phyloP scores from a whole-genome alignment of 169 alveolate species.

The Toxoplasma gondii region DNA sequence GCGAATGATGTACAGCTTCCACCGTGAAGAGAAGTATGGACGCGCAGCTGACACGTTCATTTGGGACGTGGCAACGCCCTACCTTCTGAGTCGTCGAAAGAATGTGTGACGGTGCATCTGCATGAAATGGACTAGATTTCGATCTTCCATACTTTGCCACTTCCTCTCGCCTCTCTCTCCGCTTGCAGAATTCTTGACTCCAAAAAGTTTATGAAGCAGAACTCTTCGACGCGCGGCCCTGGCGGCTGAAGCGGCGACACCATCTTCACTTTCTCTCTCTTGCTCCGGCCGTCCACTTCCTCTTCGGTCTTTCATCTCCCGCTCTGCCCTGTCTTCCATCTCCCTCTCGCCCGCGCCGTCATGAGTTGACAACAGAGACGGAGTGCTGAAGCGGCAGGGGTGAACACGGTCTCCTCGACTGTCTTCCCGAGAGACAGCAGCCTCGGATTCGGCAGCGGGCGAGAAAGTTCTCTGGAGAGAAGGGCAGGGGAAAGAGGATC shows the following conservation, averaged over 20 bases:
- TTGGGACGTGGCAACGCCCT: neutral
- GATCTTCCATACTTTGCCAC: slow-evolving; percentile 55
- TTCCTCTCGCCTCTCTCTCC: slow-evolving; percentile 38
- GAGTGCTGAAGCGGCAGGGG: neutral
- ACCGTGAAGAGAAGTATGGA: too few species aligned
- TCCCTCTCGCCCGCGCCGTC: neutral
- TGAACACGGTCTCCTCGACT: neutral
- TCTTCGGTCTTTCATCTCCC: neutral
- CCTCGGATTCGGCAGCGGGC: neutral
- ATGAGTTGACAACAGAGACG: neutral
- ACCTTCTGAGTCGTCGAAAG: slow-evolving; percentile 42
- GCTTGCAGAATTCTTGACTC: neutral
- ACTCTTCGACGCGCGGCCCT: slow-evolving; percentile 22
- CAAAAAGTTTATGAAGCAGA: neutral
- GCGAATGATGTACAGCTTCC: too few species aligned
- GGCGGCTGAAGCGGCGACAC: neutral
- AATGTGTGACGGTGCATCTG: slow-evolving; percentile 27
- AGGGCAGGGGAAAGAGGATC: neutral
- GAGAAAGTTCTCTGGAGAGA: neutral
- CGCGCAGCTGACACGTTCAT: too few species aligned
- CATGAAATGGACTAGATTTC: slow-evolving; percentile 38
- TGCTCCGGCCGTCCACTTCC: neutral
- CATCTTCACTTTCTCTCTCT: neutral
- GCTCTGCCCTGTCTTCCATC: neutral
- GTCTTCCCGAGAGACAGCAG: neutral